Conservation (phyloP, 805 yeast genomes). For the Myxozyma vanderwaltii region DNA sequence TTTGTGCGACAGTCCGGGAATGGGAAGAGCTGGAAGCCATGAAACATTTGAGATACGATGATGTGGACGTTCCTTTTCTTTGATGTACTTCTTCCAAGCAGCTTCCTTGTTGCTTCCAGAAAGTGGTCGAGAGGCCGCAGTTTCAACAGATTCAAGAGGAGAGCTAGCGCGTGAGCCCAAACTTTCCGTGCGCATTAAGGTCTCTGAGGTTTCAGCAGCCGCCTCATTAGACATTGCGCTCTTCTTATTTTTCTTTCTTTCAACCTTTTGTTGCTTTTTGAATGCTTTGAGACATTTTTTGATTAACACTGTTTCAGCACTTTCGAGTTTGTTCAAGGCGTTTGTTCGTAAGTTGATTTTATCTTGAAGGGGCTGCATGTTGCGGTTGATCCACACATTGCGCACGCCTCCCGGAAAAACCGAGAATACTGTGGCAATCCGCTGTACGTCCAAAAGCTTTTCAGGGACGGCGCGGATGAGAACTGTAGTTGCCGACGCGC, state of each 20-base stretch:
- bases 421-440: conserved; percentile 56
- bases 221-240: conserved; percentile 3
- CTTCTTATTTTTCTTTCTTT: conserved; percentile 8
- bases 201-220: background rate
- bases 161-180: background rate
- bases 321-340: conserved; percentile 47
- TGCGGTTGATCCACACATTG: conserved; percentile 61
- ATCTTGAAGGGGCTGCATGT: conserved; percentile 46
- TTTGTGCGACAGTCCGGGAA: conserved; percentile 61
- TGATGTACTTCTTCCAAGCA: conserved; percentile 51
- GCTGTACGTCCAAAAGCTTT: conserved; percentile 51
- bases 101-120: background rate
- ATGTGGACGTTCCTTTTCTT: conserved; percentile 68
- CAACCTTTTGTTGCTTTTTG: conserved; percentile 16
- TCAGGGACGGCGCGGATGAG: conserved; percentile 69
- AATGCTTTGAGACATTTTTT: conserved; percentile 33
- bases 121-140: background rate
- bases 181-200: background rate
- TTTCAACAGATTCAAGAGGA: background rate
- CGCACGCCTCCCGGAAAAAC: conserved; percentile 58
- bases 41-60: conserved; percentile 50
- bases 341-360: conserved; percentile 41
- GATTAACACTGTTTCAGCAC: conserved; percentile 47
- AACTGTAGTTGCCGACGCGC: conserved; percentile 52
- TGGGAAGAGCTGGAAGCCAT: conserved; percentile 44